A percentile compares a stretch with the other conserved stretches of the same genome.
Evolutionary conservation across 2,329 filamentous ascomycete species (phyloP).

Genomic region (Fusarium tanahbumbuense): DNA sequence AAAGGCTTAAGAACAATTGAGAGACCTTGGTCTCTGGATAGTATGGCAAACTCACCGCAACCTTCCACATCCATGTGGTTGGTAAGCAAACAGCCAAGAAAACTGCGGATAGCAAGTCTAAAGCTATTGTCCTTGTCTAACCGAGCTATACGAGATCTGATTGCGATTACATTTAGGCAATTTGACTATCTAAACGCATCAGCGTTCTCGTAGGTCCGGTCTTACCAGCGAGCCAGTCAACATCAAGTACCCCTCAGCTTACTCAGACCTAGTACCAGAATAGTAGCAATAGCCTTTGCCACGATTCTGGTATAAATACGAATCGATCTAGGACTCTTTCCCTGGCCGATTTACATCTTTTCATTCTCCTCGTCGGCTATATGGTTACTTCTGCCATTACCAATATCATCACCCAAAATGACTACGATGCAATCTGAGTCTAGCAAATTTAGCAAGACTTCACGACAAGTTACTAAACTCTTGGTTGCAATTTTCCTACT

Average conservation of each 20-base stretch:
- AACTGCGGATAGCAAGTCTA: too few relatives aligned
- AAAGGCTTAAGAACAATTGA: too few relatives aligned
- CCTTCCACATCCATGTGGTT: rapidly evolving
- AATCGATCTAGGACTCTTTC: background rate
- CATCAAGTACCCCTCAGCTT: background rate
- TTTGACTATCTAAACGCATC: background rate
- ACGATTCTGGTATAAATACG: background rate
- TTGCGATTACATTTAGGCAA: background rate
- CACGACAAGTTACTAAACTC: background rate
- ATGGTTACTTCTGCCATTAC: background rate
- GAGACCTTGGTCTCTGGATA: too few relatives aligned
- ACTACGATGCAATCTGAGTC: background rate
- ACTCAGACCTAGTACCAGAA: background rate
- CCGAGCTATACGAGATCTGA: background rate
- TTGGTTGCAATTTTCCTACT: background rate
- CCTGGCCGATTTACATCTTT: background rate
- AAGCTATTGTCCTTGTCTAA: background rate
- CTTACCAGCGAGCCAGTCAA: background rate
- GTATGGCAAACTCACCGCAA: too few relatives aligned
- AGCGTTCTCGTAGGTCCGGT: background rate
- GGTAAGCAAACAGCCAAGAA: too few relatives aligned
- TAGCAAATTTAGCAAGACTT: background rate
- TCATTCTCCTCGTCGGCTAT: rapidly evolving
- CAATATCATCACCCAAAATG: background rate
- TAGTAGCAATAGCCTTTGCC: background rate